Evolutionary conservation across 345 rosid species (phyloP), one percentile per base, ranked within the genome.

Genomic region (Aquilaria yunnanensis): DNA sequence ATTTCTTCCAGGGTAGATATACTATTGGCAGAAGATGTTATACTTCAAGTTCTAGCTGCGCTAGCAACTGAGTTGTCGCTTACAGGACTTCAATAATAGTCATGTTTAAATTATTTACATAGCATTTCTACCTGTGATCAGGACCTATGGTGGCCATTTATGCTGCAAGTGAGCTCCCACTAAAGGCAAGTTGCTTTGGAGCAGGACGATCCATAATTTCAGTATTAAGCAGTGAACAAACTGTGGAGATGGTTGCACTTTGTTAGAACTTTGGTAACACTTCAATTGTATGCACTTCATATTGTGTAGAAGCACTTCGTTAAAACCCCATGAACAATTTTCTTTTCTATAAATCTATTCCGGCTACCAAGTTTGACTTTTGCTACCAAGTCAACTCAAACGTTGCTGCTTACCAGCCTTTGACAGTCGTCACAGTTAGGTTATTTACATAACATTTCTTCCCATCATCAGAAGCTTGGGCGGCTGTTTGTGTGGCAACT

Each of bases 171-270:
- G 32, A 14, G 29, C 58, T 63, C 43, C 0, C 0, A 16, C 23
- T 16, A 16, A 16, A 16, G 23, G n/a, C 9, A 10, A 57, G 68
- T 30, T 62, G 62, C 13, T 67, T 60, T 10, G 74, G 74, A 5
- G 32, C 1, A 0, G 69, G 74, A 46, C 62, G 67, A 60, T 60
- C 60, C 0, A 23, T 45, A 9, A 62, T 68, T 50, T 74, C 62
- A 34, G 61, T 64, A 41, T 32, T 65, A 33, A 66, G 57, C 73
- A 73, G 63, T 14, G 72, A 61, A 32, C 64, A 34, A 29, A 69
- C 64, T 8, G 61, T 61, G 9, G 66, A 31, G 31, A 63, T 48
- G 12, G 48, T 45, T 12, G n/a, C n/a, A n/a, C n/a, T n/a, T n/a
- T n/a, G 0, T 16, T 16, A 0, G 0, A 0, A 16, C 23, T 16